phyloP scores from a whole-genome alignment of 1,284 basidiomycete species.

The Naganishia sp. region DNA sequence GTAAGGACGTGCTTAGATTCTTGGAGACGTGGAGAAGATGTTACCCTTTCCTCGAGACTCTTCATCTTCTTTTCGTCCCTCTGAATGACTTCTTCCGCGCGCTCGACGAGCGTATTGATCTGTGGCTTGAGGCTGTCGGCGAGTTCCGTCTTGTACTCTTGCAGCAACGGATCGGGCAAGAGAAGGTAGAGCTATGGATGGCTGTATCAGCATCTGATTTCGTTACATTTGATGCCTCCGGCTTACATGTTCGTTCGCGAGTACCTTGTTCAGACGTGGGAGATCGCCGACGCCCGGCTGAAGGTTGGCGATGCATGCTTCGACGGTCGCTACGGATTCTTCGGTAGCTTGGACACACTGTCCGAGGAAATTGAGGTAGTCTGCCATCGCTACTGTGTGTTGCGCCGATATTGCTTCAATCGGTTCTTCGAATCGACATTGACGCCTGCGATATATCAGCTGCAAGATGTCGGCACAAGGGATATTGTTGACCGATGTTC shows the following conservation, averaged over 20 bases:
- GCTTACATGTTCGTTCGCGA: slow-evolving; percentile 49
- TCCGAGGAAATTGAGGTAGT: slow-evolving; percentile 47
- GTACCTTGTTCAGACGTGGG: slow-evolving; percentile 45
- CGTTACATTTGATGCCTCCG: background rate
- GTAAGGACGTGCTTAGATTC: background rate
- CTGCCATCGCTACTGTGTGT: slow-evolving; percentile 24
- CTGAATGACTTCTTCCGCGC: slow-evolving; percentile 41
- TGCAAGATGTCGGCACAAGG: too few relatives aligned
- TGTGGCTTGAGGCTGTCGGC: slow-evolving; percentile 47
- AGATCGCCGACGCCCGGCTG: slow-evolving; percentile 47
- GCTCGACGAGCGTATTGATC: slow-evolving; percentile 47
- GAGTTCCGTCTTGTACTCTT: slow-evolving; percentile 44
- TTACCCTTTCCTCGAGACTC: slow-evolving; percentile 44
- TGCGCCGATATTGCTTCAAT: too few relatives aligned
- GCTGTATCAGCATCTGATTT: background rate
- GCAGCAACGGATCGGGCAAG: slow-evolving; percentile 46
- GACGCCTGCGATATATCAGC: too few relatives aligned
- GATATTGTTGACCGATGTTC: background rate
- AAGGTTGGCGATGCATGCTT: slow-evolving; percentile 37
- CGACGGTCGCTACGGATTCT: slow-evolving; percentile 38
- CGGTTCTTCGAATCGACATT: too few relatives aligned
- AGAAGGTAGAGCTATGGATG: slow-evolving; percentile 48
- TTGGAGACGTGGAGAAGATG: background rate
- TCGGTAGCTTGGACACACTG: slow-evolving; percentile 51
- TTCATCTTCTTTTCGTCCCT: slow-evolving; percentile 37